phyloP scores from a whole-genome alignment of 2,329 filamentous ascomycete species.

The Stagonosporopsis vannaccii region DNA sequence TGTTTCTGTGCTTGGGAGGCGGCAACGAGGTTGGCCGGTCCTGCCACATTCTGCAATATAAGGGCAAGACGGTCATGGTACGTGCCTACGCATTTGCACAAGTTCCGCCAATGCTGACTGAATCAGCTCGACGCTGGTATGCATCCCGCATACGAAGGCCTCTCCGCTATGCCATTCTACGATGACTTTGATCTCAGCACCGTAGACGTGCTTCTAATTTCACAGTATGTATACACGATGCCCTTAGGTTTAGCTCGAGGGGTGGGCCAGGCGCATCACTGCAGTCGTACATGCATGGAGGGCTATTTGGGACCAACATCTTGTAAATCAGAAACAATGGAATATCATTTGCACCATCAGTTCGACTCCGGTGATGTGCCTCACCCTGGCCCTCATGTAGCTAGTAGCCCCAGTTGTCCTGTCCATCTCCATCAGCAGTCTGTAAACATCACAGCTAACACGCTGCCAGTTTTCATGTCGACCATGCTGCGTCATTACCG shows the following conservation, averaged over 20 bases:
- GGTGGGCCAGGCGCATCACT: slow-evolving; percentile 42
- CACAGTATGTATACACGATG: slow-evolving; percentile 79
- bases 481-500: slow-evolving; percentile 97
- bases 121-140: slow-evolving; percentile 91
- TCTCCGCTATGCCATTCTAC: slow-evolving; percentile 93
- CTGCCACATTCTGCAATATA: slow-evolving; percentile 98
- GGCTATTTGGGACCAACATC: slow-evolving; percentile 29
- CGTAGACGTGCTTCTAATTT: slow-evolving; percentile 95
- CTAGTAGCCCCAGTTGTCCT: slow-evolving; percentile 20
- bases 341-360: slow-evolving; percentile 49
- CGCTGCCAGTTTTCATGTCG: slow-evolving; percentile 84
- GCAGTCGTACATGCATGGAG: slow-evolving; percentile 38
- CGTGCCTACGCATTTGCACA: slow-evolving; percentile 37
- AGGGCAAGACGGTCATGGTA: slow-evolving; percentile 99
- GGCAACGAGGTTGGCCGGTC: slow-evolving; percentile 97
- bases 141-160: slow-evolving; percentile 93
- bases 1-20: slow-evolving; percentile 91
- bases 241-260: slow-evolving; percentile 12
- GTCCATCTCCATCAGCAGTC: background rate
- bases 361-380: slow-evolving; percentile 49
- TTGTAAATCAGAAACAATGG: slow-evolving; percentile 52
- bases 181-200: slow-evolving; percentile 98
- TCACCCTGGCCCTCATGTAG: slow-evolving; percentile 25
- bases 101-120: slow-evolving; percentile 28
- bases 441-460: slow-evolving; percentile 27